phyloP scores from a whole-genome alignment of 768 basidiomycete species.

The Boletales sp. region DNA sequence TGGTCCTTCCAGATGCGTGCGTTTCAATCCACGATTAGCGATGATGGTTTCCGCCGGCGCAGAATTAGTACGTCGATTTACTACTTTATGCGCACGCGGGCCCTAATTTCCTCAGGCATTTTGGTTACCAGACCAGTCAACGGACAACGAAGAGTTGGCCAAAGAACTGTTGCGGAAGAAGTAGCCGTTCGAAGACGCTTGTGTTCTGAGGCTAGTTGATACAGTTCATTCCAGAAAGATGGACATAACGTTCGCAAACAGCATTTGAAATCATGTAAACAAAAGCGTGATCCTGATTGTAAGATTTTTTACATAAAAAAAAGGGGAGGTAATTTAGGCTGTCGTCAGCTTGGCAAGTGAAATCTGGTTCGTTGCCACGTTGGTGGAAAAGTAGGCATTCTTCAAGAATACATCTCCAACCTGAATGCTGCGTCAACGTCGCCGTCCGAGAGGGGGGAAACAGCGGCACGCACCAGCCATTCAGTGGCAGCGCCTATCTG shows the following conservation, averaged over 20 bases:
- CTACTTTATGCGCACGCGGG: background rate
- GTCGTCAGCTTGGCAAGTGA: constrained; percentile 54
- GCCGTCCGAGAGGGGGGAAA: background rate
- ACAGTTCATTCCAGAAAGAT: background rate
- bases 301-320: too few species aligned
- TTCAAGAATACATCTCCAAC: constrained; percentile 75
- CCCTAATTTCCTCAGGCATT: constrained; percentile 45
- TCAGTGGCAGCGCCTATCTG: constrained; percentile 53
- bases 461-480: constrained; percentile 57
- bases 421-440: constrained; percentile 9
- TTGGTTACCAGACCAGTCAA: constrained; percentile 66
- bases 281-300: background rate
- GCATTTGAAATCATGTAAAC: background rate
- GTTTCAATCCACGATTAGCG: constrained; percentile 83
- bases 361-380: constrained; percentile 54
- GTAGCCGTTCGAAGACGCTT: constrained; percentile 2
- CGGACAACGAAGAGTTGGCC: constrained; percentile 67
- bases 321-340: constrained; percentile 8
- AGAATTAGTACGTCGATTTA: constrained; percentile 60
- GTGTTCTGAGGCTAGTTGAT: too few species aligned
- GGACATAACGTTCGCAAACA: background rate
- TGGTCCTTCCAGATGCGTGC: constrained; percentile 80
- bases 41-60: constrained; percentile 86
- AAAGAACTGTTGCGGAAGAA: constrained; percentile 64
- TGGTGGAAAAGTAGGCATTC: constrained; percentile 70